phyloP scores from a whole-genome alignment of 2,329 filamentous ascomycete genomes.

The Fusarium xylarioides region DNA sequence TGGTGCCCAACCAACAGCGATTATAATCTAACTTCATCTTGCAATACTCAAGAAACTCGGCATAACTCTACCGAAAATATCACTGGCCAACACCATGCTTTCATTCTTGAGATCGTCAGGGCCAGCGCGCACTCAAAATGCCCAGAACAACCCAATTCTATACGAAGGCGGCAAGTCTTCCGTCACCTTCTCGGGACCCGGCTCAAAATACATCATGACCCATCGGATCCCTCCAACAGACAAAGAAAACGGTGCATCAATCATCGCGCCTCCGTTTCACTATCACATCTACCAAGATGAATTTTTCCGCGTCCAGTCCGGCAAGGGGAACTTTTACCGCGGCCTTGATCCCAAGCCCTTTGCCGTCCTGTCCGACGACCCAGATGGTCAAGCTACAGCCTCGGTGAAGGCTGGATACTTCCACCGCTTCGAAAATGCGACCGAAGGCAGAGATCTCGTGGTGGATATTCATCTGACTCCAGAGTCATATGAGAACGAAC shows the following conservation, averaged over 20 bases:
- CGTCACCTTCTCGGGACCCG: not conserved
- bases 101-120: not conserved
- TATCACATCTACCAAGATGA: slow-evolving; percentile 14
- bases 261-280: slow-evolving; percentile 1
- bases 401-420: slow-evolving; percentile 4
- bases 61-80: no score
- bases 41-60: not conserved
- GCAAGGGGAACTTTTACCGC: not conserved
- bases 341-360: not conserved
- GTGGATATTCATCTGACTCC: slow-evolving; percentile 2
- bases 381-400: not conserved
- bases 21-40: not conserved
- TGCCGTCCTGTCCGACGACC: not conserved
- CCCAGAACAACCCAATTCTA: not conserved
- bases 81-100: not conserved
- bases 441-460: not conserved
- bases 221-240: slow-evolving; percentile 7
- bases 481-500: slow-evolving; percentile 3
- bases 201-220: slow-evolving; percentile 16
- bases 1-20: not conserved
- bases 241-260: not conserved
- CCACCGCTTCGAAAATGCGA: slow-evolving; percentile 13
- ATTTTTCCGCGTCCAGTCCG: not conserved
- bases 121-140: not conserved
- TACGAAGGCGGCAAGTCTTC: slow-evolving; percentile 9